Base-by-base conservation (phyloP, 2,329 filamentous ascomycete genomes). In the Aspergillus amoenus region DNA sequence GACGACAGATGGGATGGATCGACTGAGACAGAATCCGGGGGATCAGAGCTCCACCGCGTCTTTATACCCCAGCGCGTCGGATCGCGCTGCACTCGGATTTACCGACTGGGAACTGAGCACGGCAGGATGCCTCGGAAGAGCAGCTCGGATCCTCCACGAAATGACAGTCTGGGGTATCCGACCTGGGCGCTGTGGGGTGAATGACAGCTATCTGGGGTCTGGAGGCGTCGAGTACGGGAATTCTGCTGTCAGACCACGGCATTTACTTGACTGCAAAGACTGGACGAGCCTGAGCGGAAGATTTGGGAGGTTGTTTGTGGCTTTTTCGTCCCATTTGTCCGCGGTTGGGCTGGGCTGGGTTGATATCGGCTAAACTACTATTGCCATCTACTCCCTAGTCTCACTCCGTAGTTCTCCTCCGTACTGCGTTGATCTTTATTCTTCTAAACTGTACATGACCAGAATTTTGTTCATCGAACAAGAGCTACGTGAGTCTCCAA, bases 11-110 rank as follows among this genome's bases (percentile, higher is more conserved):
- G 21, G 18, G 17, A 30, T 30, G 27, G 27, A 9, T 30, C 27
- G 32, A 8, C 17, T n/a, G 44, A 49, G 17, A 21, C 15, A 24
- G 44, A 47, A 18, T 17, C 15, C 9, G 44, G 30, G 32, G 32
- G 46, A 40, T 40, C 7, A 32, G 32, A 49, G 46, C 46, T 49
- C n/a, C 32, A 11, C 46, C 12, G 13, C 18, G 30, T 39, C 43
- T 50, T 61, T 61, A 56, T 59, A 56, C 15, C 40, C 13, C 15
- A 30, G 21, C 12, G 43, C 6, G 40, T 56, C 56, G 56, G 56
- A 58, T 56, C 45, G 13, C 53, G 13, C 27, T 42, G 44, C 18
- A 53, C 56, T 30, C 27, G 50, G 59, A 58, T 46, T 46, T 59
- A 46, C 59, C 59, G 59, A 56, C 15, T 24, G 44, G 32, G 13